phyloP scores from a whole-genome alignment of 306 rosid species.

The Leucaena leucocephala region DNA sequence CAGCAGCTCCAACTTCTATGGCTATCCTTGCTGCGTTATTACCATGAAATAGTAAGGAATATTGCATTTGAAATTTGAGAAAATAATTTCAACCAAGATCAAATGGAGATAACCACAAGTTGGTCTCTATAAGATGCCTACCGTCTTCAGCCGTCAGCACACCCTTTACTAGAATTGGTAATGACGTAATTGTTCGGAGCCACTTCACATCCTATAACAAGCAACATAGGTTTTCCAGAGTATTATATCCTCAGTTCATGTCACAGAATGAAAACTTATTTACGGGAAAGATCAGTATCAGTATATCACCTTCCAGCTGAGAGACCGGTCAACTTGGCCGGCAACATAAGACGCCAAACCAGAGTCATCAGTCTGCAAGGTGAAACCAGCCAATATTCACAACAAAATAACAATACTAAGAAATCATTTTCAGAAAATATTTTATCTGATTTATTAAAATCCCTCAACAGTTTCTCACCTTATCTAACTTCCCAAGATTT shows the following conservation, averaged over 20 bases:
- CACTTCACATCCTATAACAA: constrained; percentile 81
- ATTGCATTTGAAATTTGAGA: constrained; percentile 8
- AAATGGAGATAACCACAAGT: constrained; percentile 16
- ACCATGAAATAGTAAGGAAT: neutral
- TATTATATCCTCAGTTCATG: constrained; percentile 32
- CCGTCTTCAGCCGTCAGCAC: constrained; percentile 88
- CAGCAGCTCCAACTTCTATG: constrained; percentile 76
- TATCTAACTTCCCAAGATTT: constrained; percentile 70
- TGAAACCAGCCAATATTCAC: constrained; percentile 10
- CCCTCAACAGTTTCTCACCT: constrained; percentile 46
- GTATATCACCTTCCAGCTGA: constrained; percentile 79
- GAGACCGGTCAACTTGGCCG: constrained; percentile 70
- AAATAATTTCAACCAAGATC: constrained; percentile 4
- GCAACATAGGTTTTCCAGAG: constrained; percentile 8
- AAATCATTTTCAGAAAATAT: neutral
- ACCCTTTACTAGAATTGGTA: constrained; percentile 94
- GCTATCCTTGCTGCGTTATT: constrained; percentile 74
- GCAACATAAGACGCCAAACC: constrained; percentile 80
- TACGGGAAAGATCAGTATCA: constrained; percentile 25
- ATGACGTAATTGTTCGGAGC: constrained; percentile 89
- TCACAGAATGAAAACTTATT: constrained; percentile 7
- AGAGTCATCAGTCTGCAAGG: constrained; percentile 69
- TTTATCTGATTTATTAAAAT: constrained; percentile 24
- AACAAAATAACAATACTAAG: constrained; percentile 13
- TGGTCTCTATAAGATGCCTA: constrained; percentile 38